Conservation (phyloP, 768 basidiomycete genomes). For the Trametes coccinea region DNA sequence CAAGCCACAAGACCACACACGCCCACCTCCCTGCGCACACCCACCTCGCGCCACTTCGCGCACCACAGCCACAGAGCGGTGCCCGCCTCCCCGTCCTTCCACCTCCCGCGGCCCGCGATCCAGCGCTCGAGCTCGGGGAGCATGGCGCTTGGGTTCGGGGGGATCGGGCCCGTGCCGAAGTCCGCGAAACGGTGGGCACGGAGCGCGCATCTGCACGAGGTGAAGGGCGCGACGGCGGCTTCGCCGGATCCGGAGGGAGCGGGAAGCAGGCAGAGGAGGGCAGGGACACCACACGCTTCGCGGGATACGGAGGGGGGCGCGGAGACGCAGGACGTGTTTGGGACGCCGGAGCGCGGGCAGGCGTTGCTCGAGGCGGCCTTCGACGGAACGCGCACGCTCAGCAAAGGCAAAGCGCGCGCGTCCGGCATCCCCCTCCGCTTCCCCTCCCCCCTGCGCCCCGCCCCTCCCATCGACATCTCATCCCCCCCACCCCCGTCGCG, state of each 20-base stretch:
- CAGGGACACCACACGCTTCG: background rate
- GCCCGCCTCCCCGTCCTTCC: constrained; percentile 34
- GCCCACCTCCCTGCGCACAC: constrained; percentile 23
- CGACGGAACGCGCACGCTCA: constrained; percentile 10
- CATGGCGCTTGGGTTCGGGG: constrained; percentile 27
- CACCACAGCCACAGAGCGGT: constrained; percentile 25
- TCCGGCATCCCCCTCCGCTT: background rate
- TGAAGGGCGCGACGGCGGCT: constrained; percentile 30
- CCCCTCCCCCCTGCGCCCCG: constrained; percentile 16
- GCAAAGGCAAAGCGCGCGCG: constrained; percentile 19
- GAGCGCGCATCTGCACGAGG: constrained; percentile 69
- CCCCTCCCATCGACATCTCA: constrained; percentile 10
- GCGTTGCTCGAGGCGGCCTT: background rate
- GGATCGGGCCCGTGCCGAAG: constrained; percentile 41
- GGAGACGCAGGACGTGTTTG: constrained; percentile 10
- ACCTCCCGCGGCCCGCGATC: constrained; percentile 37
- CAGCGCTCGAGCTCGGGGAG: constrained; percentile 47
- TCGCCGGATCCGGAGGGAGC: background rate
- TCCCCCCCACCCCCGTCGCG: background rate
- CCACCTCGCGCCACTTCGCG: constrained; percentile 19
- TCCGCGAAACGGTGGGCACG: constrained; percentile 60
- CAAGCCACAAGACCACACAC: constrained; percentile 23
- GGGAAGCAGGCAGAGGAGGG: background rate
- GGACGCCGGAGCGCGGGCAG: background rate
- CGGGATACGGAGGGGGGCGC: background rate